Conservation (phyloP, 2,329 filamentous ascomycete species). For the Akanthomyces uredinophilus region DNA sequence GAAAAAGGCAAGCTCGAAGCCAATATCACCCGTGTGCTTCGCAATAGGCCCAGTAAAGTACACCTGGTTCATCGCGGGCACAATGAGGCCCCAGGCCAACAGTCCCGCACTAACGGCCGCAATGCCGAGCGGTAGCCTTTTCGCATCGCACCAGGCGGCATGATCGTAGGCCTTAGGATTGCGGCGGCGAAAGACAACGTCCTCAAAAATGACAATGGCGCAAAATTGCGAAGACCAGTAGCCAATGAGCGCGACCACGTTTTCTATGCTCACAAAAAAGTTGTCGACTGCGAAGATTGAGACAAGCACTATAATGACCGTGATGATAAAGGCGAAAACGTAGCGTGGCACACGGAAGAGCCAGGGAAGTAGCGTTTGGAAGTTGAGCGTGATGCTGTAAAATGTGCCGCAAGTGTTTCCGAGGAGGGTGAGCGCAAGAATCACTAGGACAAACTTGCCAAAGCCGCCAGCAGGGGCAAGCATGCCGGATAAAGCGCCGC, state of each 20-base stretch:
- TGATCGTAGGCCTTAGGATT: slow-evolving; percentile 42
- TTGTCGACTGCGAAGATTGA: slow-evolving; percentile 49
- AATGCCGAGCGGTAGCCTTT: slow-evolving; percentile 40
- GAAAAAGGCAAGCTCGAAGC: slow-evolving; percentile 58
- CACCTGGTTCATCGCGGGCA: slow-evolving; percentile 55
- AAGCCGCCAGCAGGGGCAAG: slow-evolving; percentile 53
- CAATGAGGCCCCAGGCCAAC: slow-evolving; percentile 45
- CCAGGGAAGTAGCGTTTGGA: slow-evolving; percentile 56
- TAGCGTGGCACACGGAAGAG: slow-evolving; percentile 52
- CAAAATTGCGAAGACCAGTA: slow-evolving; percentile 55
- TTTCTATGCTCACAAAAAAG: slow-evolving; percentile 54
- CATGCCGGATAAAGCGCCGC: slow-evolving; percentile 57
- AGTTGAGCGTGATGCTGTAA: slow-evolving; percentile 60
- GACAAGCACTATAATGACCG: slow-evolving; percentile 55
- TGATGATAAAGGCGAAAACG: slow-evolving; percentile 52
- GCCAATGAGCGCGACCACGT: slow-evolving; percentile 52
- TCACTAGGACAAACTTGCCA: slow-evolving; percentile 56
- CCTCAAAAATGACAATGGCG: slow-evolving; percentile 43
- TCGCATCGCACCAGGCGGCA: slow-evolving; percentile 42
- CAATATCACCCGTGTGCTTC: slow-evolving; percentile 56
- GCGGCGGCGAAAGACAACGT: slow-evolving; percentile 43
- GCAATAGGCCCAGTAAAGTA: slow-evolving; percentile 60
- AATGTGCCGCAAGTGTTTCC: slow-evolving; percentile 56
- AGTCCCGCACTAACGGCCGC: slow-evolving; percentile 43
- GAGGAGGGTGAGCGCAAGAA: slow-evolving; percentile 52